Percentiles rank a stretch among this genome's conserved stretches.
These are phyloP conservation scores for Salvia sclarea DNA, from an alignment of 305 asterid genomes.

Conservation along the genomic window DNA sequence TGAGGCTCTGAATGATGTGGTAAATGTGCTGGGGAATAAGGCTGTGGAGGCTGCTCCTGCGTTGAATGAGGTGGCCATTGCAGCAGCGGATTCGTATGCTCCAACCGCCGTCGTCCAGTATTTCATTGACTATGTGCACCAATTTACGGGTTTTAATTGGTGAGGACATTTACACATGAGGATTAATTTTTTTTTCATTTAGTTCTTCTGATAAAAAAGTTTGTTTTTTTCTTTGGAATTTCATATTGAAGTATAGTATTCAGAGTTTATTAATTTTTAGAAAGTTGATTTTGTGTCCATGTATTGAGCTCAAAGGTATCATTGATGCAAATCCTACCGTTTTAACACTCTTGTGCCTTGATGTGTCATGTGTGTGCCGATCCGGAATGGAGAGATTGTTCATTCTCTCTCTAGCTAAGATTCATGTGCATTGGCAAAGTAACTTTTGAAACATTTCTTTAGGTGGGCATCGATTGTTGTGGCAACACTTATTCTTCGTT, in stretches of 20 bases:
- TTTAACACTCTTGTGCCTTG: conserved; percentile 5
- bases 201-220: conserved; percentile 4
- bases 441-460: conserved; percentile 33
- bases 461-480: conserved; percentile 85
- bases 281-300: neutral
- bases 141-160: conserved; percentile 67
- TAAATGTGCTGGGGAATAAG: conserved; percentile 53
- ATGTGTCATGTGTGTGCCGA: neutral
- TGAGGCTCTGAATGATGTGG: conserved; percentile 55
- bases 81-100: conserved; percentile 75
- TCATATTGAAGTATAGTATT: neutral
- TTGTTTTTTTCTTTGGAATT: conserved; percentile 7
- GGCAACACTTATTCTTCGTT: conserved; percentile 70
- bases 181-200: neutral
- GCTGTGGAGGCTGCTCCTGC: conserved; percentile 61
- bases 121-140: conserved; percentile 71
- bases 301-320: neutral
- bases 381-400: neutral
- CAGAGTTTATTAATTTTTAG: neutral
- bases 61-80: conserved; percentile 72
- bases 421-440: conserved; percentile 1
- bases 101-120: conserved; percentile 81
- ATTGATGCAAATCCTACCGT: neutral
- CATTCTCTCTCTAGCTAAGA: conserved; percentile 12
- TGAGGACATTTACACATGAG: conserved; percentile 30